Base-by-base conservation (phyloP, 805 yeast species). In the Candida krabiensis region DNA sequence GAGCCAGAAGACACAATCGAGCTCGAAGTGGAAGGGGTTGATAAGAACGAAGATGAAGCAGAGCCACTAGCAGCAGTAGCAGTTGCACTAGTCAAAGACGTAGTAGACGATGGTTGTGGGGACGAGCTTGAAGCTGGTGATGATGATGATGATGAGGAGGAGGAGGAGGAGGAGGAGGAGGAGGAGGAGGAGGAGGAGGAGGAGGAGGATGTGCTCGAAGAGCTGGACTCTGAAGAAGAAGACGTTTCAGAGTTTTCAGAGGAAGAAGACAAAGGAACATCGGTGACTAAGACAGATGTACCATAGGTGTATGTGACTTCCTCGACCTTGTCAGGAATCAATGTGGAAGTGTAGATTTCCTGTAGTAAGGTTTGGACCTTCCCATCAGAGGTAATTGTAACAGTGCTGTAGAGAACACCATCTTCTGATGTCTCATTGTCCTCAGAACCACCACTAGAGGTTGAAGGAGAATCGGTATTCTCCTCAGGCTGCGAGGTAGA, bases 11-110 rank as follows among this genome's bases (percentile, higher is more conserved):
- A 47, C 5, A 71, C 61, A 15, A 69, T 56, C 9, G 75, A 44
- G 54, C 41, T 48, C 37, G 55, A 63, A 61, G 60, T 66, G 62
- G 53, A 63, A 65, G 53, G 61, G 61, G 54, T 63, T 55, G 35
- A 67, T 66, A 38, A 14, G 14, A 61, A 41, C 6, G 44, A 26
- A 61, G 70, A 65, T 19, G 64, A 54, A 17, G 50, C 49, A 22
- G 66, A 44, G 6, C 57, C 15, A 11, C 9, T 8, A 11, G 9
- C 11, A 5, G 38, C 11, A 9, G 40, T 14, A 2, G 42, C 21
- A 15, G 30, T 9, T 1, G 42, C 35, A 7, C 41, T 15, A 11
- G 36, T n/a, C 15, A 39, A 3, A 16, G 46, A n/a, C 7, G 36
- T 26, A 2, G 41, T 26, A 2, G 43, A 28, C 3, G 46, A 23